A percentile compares a stretch with the other conserved stretches of the same genome.
phyloP scores from a whole-genome alignment of 441 rosid genomes.

The Populus hybrid region DNA sequence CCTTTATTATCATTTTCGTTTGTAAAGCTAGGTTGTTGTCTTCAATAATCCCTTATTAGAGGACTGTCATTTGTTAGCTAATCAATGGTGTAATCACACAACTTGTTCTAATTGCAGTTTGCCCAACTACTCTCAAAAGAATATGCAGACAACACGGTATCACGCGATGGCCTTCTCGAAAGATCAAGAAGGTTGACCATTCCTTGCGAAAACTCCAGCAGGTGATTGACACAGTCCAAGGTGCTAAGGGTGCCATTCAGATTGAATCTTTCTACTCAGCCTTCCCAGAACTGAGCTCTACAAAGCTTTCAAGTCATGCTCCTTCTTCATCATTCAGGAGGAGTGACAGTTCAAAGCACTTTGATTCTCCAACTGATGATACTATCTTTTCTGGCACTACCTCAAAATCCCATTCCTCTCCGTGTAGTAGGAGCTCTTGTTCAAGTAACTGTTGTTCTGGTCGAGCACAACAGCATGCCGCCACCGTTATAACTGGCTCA shows the following conservation, averaged over 20 bases:
- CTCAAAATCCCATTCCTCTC: constrained; percentile 33
- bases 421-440: constrained; percentile 40
- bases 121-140: constrained; percentile 29
- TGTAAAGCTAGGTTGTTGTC: too few species aligned
- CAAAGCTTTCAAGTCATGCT: constrained; percentile 22
- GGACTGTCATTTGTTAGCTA: neutral
- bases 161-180: constrained; percentile 31
- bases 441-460: constrained; percentile 40
- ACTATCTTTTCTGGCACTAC: constrained; percentile 8
- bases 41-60: too few species aligned
- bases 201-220: constrained; percentile 34
- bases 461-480: constrained; percentile 21
- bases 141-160: constrained; percentile 31
- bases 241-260: constrained; percentile 40
- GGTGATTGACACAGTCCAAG: constrained; percentile 36
- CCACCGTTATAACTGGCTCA: constrained; percentile 7
- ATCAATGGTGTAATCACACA: constrained; percentile 6
- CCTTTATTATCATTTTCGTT: neutral
- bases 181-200: constrained; percentile 9
- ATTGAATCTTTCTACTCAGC: constrained; percentile 41
- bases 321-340: constrained; percentile 17
- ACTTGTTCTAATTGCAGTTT: constrained; percentile 35
- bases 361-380: constrained; percentile 17
- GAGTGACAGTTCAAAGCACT: constrained; percentile 10
- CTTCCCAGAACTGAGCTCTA: constrained; percentile 43